Base-by-base conservation (phyloP, 2,329 filamentous ascomycete species). In the Pseudocercospora pini-densiflorae region DNA sequence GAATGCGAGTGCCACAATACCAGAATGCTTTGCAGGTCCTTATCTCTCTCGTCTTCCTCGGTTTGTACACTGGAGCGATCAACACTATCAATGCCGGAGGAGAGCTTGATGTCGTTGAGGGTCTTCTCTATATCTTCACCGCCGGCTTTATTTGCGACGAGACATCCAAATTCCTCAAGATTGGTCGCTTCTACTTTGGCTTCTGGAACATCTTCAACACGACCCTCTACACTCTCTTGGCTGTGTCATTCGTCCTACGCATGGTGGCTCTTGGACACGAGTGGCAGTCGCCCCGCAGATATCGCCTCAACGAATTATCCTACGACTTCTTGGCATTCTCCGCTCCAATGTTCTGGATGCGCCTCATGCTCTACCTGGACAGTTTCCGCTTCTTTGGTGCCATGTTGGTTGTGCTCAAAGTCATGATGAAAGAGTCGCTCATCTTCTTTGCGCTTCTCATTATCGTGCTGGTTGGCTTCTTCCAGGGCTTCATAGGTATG, bases 121-220 rank as follows among this genome's bases (percentile, higher is more conserved):
- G 90, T 0, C 81, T 95, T 16, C 85, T 99, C 10, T 99, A 99
- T 76, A 77, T 94, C 69, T 97, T 99, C 82, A 98, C 95, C 0
- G 78, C 94, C 4, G 94, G 93, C 23, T 99, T 96, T 78, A 86
- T 97, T 33, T 93, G 89, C 73, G 94, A 99, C 76, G 95, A 98
- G 77, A 71, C 90, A 0, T 83, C 89, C 76, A 99, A 99, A 79
- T 87, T 97, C 72, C 97, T 92, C 88, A 99, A 99, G 78, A 92
- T 97, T 14, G 95, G 95, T 9, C 88, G 91, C 68, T 91, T 91
- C 74, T 98, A 98, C 75, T 85, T 99, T 63, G 90, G 92, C 21
- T 99, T 99, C 79, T 98, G 95, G 72, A 97, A 97, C 75, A 92
- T 92, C 24, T 97, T 99, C 83, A 99, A 99, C 79, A 86, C 87